Conservation (phyloP, 371 early-diverging fungal genomes). For the Mucor irregularis region DNA sequence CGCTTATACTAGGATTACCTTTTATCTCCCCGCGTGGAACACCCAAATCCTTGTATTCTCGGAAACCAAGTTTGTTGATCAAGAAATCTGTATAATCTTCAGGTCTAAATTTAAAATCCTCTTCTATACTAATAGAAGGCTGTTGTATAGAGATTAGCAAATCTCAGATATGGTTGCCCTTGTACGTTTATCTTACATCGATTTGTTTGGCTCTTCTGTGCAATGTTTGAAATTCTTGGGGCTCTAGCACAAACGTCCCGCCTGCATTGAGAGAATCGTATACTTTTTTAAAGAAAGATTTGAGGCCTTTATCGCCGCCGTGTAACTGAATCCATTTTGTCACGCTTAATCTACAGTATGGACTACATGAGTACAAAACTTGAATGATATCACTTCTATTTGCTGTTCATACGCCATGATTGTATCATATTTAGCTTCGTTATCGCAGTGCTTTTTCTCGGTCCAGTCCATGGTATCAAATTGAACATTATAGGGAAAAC, state of each 20-base stretch:
- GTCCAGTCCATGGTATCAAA: slow-evolving; percentile 49
- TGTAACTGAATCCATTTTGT: slow-evolving; percentile 89
- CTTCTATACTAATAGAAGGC: slow-evolving; percentile 19
- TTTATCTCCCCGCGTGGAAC: slow-evolving; percentile 22
- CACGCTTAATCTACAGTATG: slow-evolving; percentile 53
- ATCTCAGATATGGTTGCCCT: too few species aligned
- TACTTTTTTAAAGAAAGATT: slow-evolving; percentile 65
- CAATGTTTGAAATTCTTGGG: slow-evolving; percentile 64
- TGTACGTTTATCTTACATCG: slow-evolving; percentile 15
- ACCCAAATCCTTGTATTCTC: slow-evolving; percentile 14
- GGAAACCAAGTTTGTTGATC: slow-evolving; percentile 35
- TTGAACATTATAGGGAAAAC: slow-evolving; percentile 67
- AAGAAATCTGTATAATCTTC: slow-evolving; percentile 39
- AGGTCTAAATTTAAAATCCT: slow-evolving; percentile 31
- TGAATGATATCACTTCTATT: too few species aligned
- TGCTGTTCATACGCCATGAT: slow-evolving; percentile 57
- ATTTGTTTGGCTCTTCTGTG: slow-evolving; percentile 43
- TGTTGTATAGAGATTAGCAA: not conserved
- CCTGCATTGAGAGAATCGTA: slow-evolving; percentile 56
- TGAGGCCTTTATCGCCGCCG: slow-evolving; percentile 75
- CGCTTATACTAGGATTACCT: slow-evolving; percentile 23
- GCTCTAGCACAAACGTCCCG: slow-evolving; percentile 76
- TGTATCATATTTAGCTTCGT: slow-evolving; percentile 56
- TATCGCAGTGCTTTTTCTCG: slow-evolving; percentile 23
- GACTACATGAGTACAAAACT: too few species aligned